Conservation (phyloP, 2,329 filamentous ascomycete species). For the Colletotrichum tanaceti region DNA sequence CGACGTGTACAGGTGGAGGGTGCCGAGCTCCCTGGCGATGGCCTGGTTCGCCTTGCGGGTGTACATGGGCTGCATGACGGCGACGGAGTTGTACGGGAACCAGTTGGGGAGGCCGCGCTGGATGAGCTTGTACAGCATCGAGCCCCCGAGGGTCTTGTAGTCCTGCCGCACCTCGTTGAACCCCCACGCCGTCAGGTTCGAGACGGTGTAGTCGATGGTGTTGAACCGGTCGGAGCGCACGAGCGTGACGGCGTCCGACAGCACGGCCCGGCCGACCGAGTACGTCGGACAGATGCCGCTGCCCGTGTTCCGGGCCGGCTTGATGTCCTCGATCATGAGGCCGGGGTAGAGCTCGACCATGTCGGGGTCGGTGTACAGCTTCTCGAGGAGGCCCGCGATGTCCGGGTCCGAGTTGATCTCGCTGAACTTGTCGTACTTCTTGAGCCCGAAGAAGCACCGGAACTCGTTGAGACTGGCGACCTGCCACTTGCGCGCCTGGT, state of each 20-base stretch:
- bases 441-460: constrained; percentile 70
- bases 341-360: constrained; percentile 78
- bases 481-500: constrained; percentile 71
- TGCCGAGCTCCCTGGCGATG: constrained; percentile 55
- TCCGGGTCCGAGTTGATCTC: constrained; percentile 69
- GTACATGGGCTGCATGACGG: constrained; percentile 60
- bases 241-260: constrained; percentile 70
- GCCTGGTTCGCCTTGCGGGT: constrained; percentile 54
- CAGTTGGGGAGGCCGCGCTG: constrained; percentile 55
- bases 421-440: constrained; percentile 66
- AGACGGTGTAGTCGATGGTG: constrained; percentile 60
- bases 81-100: constrained; percentile 56
- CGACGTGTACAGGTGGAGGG: constrained; percentile 48
- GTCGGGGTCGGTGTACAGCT: constrained; percentile 72
- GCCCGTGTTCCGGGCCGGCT: constrained; percentile 62
- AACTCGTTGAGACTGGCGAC: constrained; percentile 73
- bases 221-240: constrained; percentile 71
- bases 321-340: constrained; percentile 70
- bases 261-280: constrained; percentile 65
- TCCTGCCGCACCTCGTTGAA: constrained; percentile 55
- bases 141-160: constrained; percentile 54
- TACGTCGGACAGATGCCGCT: constrained; percentile 64
- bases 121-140: constrained; percentile 60
- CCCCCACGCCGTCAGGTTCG: constrained; percentile 58
- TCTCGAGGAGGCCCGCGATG: constrained; percentile 66